These are phyloP conservation scores for Coemansia sp. DNA, from an alignment of 192 early-diverging fungal species.

Conservation along the genomic window DNA sequence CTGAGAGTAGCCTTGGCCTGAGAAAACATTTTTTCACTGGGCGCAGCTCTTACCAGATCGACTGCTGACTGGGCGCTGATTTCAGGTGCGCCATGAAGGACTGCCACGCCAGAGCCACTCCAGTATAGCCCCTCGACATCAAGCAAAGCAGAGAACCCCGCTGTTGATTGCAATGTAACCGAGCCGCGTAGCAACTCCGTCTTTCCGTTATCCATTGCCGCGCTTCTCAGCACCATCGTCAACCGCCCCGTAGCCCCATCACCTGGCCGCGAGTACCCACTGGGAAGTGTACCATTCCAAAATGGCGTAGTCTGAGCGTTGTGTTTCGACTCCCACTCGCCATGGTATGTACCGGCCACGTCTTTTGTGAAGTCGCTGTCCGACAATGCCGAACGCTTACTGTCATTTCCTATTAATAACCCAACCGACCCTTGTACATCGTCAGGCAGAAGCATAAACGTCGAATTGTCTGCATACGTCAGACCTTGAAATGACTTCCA, in stretches of 20 bases:
- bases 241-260: constrained; percentile 14
- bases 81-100: constrained; percentile 25
- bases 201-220: not conserved
- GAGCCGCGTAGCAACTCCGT: constrained; percentile 24
- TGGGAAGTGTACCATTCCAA: constrained; percentile 15
- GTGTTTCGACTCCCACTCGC: constrained; percentile 22
- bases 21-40: constrained; percentile 21
- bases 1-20: constrained; percentile 20
- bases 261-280: constrained; percentile 18
- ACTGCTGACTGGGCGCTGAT: constrained; percentile 22
- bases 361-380: not conserved
- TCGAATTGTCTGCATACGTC: constrained; percentile 30
- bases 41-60: constrained; percentile 28
- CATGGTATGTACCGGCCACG: constrained; percentile 26
- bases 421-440: constrained; percentile 10
- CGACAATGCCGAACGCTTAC: not conserved
- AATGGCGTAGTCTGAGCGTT: not conserved
- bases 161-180: constrained; percentile 4
- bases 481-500: constrained; percentile 28
- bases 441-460: constrained; percentile 27
- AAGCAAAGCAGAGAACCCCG: constrained; percentile 6
- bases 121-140: constrained; percentile 37
- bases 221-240: constrained; percentile 22
- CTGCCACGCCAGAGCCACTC: constrained; percentile 21
- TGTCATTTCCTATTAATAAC: constrained; percentile 5